Evolutionary conservation across 2,329 filamentous ascomycete genomes (phyloP).

Genomic region (Penicillium sp.): DNA sequence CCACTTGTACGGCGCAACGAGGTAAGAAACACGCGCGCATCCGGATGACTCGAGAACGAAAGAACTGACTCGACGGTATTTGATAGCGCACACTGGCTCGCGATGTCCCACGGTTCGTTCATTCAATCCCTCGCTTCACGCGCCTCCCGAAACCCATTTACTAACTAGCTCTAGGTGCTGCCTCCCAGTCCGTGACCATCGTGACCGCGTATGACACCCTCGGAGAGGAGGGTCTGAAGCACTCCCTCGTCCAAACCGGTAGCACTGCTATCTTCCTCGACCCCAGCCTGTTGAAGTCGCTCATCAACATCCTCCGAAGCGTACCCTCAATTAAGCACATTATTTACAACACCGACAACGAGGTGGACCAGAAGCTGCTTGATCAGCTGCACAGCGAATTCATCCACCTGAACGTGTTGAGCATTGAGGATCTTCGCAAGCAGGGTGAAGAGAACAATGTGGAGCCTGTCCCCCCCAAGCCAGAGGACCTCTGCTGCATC

Average conservation of each 20-base stretch:
- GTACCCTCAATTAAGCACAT: constrained; percentile 59
- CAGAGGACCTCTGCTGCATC: constrained; percentile 79
- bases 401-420: constrained; percentile 55
- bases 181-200: constrained; percentile 85
- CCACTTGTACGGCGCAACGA: constrained; percentile 84
- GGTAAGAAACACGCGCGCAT: constrained; percentile 51
- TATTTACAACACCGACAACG: constrained; percentile 60
- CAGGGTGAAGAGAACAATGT: constrained; percentile 66
- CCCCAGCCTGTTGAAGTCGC: constrained; percentile 69
- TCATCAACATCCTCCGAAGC: constrained; percentile 57
- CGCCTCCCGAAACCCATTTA: background rate
- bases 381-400: constrained; percentile 57
- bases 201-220: constrained; percentile 96
- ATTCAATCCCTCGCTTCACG: background rate
- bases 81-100: constrained; percentile 75
- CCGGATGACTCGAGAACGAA: background rate
- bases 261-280: constrained; percentile 86
- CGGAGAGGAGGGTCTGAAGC: constrained; percentile 78
- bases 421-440: constrained; percentile 58
- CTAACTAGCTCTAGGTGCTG: constrained; percentile 50
- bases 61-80: constrained; percentile 14
- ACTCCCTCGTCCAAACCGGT: constrained; percentile 80
- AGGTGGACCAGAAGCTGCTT: constrained; percentile 55
- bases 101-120: constrained; percentile 68
- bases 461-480: constrained; percentile 69